Evolutionary conservation across 306 rosid genomes (phyloP).

Genomic region (Vigna reflexopilosa): DNA sequence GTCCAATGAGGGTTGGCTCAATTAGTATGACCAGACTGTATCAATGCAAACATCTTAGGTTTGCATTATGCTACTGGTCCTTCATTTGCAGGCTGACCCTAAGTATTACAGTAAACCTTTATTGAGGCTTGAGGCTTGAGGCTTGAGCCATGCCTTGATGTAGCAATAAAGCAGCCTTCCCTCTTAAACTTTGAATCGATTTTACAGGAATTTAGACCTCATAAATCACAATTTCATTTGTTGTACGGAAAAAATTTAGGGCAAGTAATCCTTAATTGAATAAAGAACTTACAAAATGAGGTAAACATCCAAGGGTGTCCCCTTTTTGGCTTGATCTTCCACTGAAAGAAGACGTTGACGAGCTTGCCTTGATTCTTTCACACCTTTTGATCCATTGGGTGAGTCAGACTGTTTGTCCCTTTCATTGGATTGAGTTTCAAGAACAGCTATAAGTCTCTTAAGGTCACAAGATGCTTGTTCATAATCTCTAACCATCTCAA

Average conservation of each 20-base stretch:
- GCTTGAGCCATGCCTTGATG: background rate
- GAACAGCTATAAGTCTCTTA: constrained; percentile 61
- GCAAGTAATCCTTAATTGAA: constrained; percentile 28
- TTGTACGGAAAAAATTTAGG: constrained; percentile 29
- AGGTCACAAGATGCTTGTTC: constrained; percentile 80
- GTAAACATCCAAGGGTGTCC: constrained; percentile 74
- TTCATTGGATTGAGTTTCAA: constrained; percentile 70
- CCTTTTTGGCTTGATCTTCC: constrained; percentile 79
- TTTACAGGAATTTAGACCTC: background rate
- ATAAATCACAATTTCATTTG: background rate
- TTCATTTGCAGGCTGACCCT: background rate
- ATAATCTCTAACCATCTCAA: constrained; percentile 86
- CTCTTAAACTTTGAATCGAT: background rate
- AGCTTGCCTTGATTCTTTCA: constrained; percentile 74
- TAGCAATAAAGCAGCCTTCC: background rate
- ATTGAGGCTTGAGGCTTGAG: background rate
- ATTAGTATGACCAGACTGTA: background rate
- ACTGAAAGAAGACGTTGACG: constrained; percentile 55
- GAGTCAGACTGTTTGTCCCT: constrained; percentile 55
- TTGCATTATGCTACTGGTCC: background rate
- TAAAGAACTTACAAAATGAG: constrained; percentile 79
- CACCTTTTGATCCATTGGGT: constrained; percentile 60
- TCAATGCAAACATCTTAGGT: background rate
- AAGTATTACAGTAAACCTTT: background rate
- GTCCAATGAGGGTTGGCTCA: background rate